Base-by-base conservation (phyloP, 768 basidiomycete species). In the Tricholomella constricta region DNA sequence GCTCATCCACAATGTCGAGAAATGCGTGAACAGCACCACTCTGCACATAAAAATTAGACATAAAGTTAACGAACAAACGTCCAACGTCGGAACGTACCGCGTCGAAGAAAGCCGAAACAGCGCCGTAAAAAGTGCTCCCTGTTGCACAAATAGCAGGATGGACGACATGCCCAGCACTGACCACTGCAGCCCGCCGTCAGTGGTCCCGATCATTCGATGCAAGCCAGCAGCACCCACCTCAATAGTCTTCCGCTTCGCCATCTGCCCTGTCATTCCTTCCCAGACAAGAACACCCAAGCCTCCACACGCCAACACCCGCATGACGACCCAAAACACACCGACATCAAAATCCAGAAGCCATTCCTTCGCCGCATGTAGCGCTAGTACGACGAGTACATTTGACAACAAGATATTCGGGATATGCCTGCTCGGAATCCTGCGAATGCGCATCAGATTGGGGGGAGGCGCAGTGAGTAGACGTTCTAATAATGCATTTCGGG, bases 251-350 rank as follows among this genome's bases (percentile, higher is more conserved):
- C 76, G 77, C 61, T 78, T 83, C 44, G 73, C 71, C 55, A 82
- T 63, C 61, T 84, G 77, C 4, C 81, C 80, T 0, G 81, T 83
- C 43, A 73, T 54, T 1, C 70, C 76, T 55, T 84, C 83, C 85
- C 87, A 85, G 17, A 81, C 68, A 40, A 88, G 58, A 37, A 82
- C 78, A 17, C 81, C 84, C 48, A 89, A 61, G n/a, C 81, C 86
- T n/a, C 83, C 86, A 58, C 84, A 82, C 3, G 85, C 86, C 47
- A 91, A 72, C 44, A 89, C 78, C 56, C 88, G 74, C 72, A 91
- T 84, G 29, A 87, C 74, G 12, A 89, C 75, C 90, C 89, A 91
- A 62, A 90, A 85, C 8, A 87, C 79, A 6, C 85, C 85, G 19
- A 85, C 80, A 65, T 89, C 85, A 34, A 79, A 78, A 15, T 81